phyloP scores from a whole-genome alignment of 768 basidiomycete species.

The Pleurotus salmoneostramineus region DNA sequence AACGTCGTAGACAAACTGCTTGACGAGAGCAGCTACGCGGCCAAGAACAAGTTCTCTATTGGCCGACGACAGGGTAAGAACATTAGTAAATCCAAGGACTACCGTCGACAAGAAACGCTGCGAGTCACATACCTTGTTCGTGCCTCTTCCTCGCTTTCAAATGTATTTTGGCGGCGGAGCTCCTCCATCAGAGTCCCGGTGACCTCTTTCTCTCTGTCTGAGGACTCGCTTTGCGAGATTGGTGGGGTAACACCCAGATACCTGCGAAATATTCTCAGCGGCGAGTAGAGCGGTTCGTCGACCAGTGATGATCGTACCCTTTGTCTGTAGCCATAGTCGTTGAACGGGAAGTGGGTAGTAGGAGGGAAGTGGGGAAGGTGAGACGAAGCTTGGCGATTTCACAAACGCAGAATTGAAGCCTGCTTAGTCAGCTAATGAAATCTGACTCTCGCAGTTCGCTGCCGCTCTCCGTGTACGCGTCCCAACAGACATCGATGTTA shows the following conservation, averaged over 20 bases:
- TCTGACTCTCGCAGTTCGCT: no score
- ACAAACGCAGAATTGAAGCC: neutral
- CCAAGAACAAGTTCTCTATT: slow-evolving; percentile 90
- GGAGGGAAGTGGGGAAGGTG: slow-evolving; percentile 1
- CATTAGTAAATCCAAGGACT: neutral
- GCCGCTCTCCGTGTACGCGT: no score
- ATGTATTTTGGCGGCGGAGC: slow-evolving; percentile 77
- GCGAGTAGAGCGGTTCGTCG: neutral
- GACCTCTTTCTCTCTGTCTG: slow-evolving; percentile 75
- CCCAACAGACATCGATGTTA: no score
- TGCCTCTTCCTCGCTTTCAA: slow-evolving; percentile 87
- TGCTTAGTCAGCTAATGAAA: no score
- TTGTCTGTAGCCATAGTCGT: slow-evolving; percentile 36
- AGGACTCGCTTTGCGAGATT: slow-evolving; percentile 75
- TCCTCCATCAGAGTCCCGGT: slow-evolving; percentile 88
- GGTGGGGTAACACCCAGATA: slow-evolving; percentile 84
- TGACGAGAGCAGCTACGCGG: slow-evolving; percentile 83
- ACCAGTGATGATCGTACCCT: slow-evolving; percentile 23
- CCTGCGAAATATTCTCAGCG: slow-evolving; percentile 30
- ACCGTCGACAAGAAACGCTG: neutral
- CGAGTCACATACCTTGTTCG: slow-evolving; percentile 75
- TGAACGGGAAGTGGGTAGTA: neutral
- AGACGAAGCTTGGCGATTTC: neutral
- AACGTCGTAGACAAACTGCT: slow-evolving; percentile 86
- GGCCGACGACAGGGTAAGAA: slow-evolving; percentile 1